phyloP scores from a whole-genome alignment of 148 eudicot genomes.

The Cornus suecica region DNA sequence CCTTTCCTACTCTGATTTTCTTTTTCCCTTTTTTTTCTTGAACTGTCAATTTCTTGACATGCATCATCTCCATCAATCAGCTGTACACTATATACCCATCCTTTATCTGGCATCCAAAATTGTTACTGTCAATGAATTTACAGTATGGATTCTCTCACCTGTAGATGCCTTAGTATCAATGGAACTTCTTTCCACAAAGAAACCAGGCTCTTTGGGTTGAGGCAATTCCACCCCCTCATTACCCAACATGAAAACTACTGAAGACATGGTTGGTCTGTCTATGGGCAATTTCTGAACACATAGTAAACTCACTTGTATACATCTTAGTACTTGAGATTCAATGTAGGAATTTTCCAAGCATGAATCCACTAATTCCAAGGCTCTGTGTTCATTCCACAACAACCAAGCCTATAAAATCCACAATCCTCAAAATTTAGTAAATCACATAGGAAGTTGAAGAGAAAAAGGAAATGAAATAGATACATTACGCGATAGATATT shows the following conservation, averaged over 20 bases:
- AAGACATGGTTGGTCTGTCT: constrained; percentile 14
- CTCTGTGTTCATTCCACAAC: background rate
- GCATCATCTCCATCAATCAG: no score
- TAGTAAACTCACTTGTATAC: constrained; percentile 22
- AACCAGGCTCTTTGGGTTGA: background rate
- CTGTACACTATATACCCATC: no score
- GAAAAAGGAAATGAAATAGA: no score
- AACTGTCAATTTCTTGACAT: no score
- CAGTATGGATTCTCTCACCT: no score
- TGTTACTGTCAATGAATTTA: no score
- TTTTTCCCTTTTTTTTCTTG: no score
- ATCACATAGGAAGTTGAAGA: no score
- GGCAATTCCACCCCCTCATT: background rate
- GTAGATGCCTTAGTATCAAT: background rate
- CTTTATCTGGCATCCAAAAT: no score
- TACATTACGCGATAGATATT: no score
- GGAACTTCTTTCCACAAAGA: background rate
- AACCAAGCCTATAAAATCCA: background rate
- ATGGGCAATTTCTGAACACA: constrained; percentile 22
- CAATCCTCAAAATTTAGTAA: no score
- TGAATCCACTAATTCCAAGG: background rate
- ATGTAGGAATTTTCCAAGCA: background rate
- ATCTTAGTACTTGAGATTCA: constrained; percentile 19
- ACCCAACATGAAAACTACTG: background rate
- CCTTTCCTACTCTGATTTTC: no score